These are phyloP conservation scores for Oryza brachyantha DNA, from an alignment of 176 grass and related monocot species.

Conservation along the genomic window DNA sequence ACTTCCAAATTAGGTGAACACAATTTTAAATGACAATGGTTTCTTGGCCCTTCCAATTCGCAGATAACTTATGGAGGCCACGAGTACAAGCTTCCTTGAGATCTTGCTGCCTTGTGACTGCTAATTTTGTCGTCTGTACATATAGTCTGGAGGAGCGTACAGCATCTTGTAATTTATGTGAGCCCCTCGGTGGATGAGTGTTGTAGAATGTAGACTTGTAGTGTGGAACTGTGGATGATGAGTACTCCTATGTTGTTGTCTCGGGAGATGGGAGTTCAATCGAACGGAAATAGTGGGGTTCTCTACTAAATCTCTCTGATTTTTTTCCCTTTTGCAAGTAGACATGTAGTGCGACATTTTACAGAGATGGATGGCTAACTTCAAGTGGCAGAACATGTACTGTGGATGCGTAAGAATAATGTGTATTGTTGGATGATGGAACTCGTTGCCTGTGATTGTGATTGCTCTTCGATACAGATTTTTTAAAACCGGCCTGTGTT, in stretches of 20 bases:
- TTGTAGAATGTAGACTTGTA: background rate
- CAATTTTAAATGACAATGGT: background rate
- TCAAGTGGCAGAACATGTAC: background rate
- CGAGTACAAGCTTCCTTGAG: background rate
- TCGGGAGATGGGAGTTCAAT: background rate
- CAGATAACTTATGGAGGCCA: conserved; percentile 27
- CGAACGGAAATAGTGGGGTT: background rate
- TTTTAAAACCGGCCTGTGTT: no score
- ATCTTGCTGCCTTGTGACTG: conserved; percentile 1
- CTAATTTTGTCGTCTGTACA: conserved; percentile 42
- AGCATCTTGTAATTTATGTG: conserved; percentile 35
- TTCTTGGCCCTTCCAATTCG: background rate
- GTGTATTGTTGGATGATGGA: no score
- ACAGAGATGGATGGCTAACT: no score
- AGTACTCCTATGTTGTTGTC: no score
- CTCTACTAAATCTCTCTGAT: no score
- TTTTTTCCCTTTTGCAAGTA: no score
- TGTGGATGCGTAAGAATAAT: background rate
- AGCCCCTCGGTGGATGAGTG: background rate
- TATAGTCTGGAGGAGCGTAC: conserved; percentile 33
- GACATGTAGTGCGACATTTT: no score
- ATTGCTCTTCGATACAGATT: no score
- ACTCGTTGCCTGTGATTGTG: no score
- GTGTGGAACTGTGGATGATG: no score
- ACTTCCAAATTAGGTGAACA: background rate